Base-by-base conservation (phyloP, 768 basidiomycete genomes). In the Xerocomellus chrysenteron region DNA sequence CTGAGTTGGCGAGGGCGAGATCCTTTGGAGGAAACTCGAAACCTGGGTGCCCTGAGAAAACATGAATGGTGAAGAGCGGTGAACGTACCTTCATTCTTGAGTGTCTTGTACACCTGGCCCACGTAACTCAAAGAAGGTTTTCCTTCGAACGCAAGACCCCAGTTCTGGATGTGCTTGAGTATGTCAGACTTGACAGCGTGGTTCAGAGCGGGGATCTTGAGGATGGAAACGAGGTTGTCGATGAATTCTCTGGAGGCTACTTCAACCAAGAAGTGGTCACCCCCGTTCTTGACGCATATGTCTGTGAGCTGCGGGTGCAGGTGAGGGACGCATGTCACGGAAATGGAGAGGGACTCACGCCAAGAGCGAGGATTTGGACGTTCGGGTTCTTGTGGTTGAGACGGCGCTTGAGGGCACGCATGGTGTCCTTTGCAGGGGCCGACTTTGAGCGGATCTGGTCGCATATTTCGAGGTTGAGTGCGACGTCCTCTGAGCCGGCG, bases 371-470 rank as follows among this genome's bases (percentile, higher is more conserved):
- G 32, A 95, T 78, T 73, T 94, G 93, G 9, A 96, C 94, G 64
- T 98, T 96, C 0, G 94, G 94, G 71, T 99, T 99, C 82, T 90
- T 91, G 75, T 96, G 92, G 66, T 88, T 87, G 48, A 98, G 77
- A 48, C 95, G 82, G 26, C 87, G 83, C 74, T 94, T 94, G 67
- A 99, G 78, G 19, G 88, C 84, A 55, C 88, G 88, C 87, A 94
- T 90, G 5, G 96, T 89, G 57, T 89, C 86, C 74, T 89, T 90
- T 17, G 95, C 86, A 17, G 83, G 82, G 1, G 88, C 87, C 41
- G 89, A 84, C 77, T 96, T 95, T 7, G 92, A 92, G 52, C 94
- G 85, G 69, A 99, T 94, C 73, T 95, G 89, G 74, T 99, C 97
- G 62, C 93, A 94, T 78, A 98, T 92, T 71, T 98, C 94, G 56